Evolutionary conservation across 768 basidiomycete genomes (phyloP).

Genomic region (Cubamyces sp.): DNA sequence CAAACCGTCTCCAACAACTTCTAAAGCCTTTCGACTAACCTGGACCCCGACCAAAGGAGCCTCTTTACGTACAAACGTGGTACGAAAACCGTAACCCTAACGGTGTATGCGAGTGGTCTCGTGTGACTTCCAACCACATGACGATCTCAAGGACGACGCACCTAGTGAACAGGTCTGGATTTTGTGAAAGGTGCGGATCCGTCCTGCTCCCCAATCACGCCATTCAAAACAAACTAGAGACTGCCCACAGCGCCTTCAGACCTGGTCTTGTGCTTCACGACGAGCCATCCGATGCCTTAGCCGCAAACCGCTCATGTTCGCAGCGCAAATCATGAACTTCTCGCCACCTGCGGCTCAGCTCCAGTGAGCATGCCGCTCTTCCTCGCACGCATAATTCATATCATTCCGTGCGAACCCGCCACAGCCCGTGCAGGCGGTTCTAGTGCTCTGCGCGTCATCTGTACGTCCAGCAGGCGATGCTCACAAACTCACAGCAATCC

Average conservation of each 20-base stretch:
- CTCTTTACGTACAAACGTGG: slow-evolving; percentile 3
- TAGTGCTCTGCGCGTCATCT: slow-evolving; percentile 3
- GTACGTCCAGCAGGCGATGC: slow-evolving; percentile 1
- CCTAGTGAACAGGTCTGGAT: background rate
- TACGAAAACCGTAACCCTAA: slow-evolving; percentile 1
- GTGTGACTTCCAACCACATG: slow-evolving; percentile 22
- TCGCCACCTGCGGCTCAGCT: slow-evolving; percentile 12
- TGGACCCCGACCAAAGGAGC: background rate
- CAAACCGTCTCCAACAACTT: slow-evolving; percentile 6
- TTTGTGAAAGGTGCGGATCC: slow-evolving; percentile 2
- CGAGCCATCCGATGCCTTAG: background rate
- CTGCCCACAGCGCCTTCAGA: background rate
- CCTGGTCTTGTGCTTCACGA: slow-evolving; percentile 15
- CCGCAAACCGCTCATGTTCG: background rate
- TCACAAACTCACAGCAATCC: background rate
- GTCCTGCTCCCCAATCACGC: background rate
- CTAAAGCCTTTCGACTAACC: slow-evolving; percentile 1
- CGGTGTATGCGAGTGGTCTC: slow-evolving; percentile 2
- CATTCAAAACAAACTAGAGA: background rate
- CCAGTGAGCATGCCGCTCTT: background rate
- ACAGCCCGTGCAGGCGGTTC: background rate
- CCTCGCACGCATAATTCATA: slow-evolving; percentile 3
- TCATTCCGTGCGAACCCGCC: background rate
- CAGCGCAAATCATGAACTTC: slow-evolving; percentile 24
- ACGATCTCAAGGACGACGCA: background rate